Base-by-base conservation (phyloP, 768 basidiomycete species). In the Erythrobasidium yunnanense region DNA sequence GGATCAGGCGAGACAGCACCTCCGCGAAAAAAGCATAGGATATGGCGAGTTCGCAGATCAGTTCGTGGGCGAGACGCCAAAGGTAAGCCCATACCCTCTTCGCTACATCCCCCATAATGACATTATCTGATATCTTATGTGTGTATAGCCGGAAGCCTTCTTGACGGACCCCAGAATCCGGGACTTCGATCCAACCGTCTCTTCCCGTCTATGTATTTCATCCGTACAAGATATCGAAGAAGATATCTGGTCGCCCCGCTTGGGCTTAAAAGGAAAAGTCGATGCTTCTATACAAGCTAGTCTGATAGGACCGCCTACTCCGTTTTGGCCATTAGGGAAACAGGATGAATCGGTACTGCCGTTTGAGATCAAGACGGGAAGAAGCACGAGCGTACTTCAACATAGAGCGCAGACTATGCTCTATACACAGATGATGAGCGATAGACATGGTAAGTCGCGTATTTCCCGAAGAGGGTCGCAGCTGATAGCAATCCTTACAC, bases 391-490 rank as follows among this genome's bases (percentile, higher is more conserved):
- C 0, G 81, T 82, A 1, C 84, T 91, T 83, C 90, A 93, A 70
- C 93, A 97, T 76, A 86, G 95, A 35, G 95, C 95, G 0, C 95
- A 99, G 76, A 99, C 95, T 0, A 91, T 96, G 85, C 78, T 99
- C 2, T 99, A 99, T 75, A 93, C 90, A 0, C 79, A 97, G 3
- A 80, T 99, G 1, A 83, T 90, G 71, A 83, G 84, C 38, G 92
- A 97, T 74, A 83, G 93, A n/a, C 96, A 96, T 72, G 75, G 80
- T 80, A 34, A 57, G 77, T 74, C 25, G 13, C 25, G 47, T 4
- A 18, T 15, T 18, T 51, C 33, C 11, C 57, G 2, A 27, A 7
- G 22, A 8, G 18, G 38, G 46, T 54, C 18, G 30, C 32, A 30
- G 33, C 33, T 11, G 15, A 4, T 13, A 20, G 22, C 52, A n/a